Base-by-base conservation (phyloP, 2,329 filamentous ascomycete species). In the Eutypa lata region DNA sequence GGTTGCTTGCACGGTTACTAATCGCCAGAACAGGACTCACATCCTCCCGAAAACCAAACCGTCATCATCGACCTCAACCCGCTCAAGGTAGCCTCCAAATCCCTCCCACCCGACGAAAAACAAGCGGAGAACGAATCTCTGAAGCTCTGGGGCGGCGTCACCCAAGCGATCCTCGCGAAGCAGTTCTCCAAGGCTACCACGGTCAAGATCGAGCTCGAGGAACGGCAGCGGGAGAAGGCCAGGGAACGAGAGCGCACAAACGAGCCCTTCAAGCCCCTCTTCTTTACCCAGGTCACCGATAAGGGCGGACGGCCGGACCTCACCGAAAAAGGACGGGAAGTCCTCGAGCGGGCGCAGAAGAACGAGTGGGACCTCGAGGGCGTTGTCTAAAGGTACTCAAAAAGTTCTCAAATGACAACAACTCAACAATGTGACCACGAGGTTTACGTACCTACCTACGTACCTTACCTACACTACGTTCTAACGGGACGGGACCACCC, bases 71-170 rank as follows among this genome's bases (percentile, higher is more conserved):
- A 99, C 68, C 84, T 97, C 47, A 81, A 78, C n/a, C 92, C 93
- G 2, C 83, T 99, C 45, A 81, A 79, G 42, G 90, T 95, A 2
- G 83, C 88, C 0, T 77, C 87, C 51, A 99, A 99, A 74, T 76
- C 83, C 43, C 70, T 95, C 0, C 94, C 94, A 0, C 90, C 93
- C 0, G 72, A 81, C 18, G 86, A 91, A 43, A 71, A 84, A 53
- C 94, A 97, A 70, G 83, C 96, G 2, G 83, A 88, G 51, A 94
- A 99, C 69, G 94, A 99, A 73, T 95, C 90, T 2, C 82, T 94
- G 59, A 86, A 83, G 53, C 88, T 96, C 68, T 99, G 94, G 94
- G 81, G 84, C 33, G 83, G 83, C 22, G 93, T 99, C 44, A 97
- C 94, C 18, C 80, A 89, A 49, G 91, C 92, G 35, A 97, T 99